A percentile compares a stretch with the other conserved stretches of the same genome.
These are phyloP conservation scores for Lachnellula cervina DNA, from an alignment of 2,329 filamentous ascomycete species.

Conservation along the genomic window DNA sequence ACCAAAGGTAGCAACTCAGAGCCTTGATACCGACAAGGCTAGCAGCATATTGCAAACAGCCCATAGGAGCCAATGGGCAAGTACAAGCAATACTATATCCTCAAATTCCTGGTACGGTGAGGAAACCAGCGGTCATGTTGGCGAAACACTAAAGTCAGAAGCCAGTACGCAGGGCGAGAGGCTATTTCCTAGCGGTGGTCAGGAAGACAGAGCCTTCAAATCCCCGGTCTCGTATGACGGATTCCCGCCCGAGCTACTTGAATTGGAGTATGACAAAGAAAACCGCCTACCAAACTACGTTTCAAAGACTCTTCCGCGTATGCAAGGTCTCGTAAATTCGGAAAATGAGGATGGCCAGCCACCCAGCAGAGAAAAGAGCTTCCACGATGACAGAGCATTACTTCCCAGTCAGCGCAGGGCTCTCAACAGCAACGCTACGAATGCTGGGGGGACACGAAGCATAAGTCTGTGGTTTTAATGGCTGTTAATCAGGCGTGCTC, in stretches of 20 bases:
- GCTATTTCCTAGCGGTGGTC: neutral
- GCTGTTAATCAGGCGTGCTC: neutral
- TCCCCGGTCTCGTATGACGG: slow-evolving; percentile 12
- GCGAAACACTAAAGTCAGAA: neutral
- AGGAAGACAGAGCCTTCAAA: neutral
- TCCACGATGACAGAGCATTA: slow-evolving; percentile 25
- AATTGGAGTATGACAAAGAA: slow-evolving; percentile 7
- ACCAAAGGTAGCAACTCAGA: neutral
- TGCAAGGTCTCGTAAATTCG: neutral
- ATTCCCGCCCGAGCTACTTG: slow-evolving; percentile 19
- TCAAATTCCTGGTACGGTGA: slow-evolving; percentile 7
- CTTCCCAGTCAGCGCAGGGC: slow-evolving; percentile 24
- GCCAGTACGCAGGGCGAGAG: neutral
- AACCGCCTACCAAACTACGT: slow-evolving; percentile 10
- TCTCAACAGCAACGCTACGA: neutral
- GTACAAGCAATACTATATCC: slow-evolving; percentile 10
- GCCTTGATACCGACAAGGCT: neutral
- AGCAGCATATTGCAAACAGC: neutral
- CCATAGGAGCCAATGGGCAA: neutral
- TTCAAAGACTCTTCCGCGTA: slow-evolving; percentile 19
- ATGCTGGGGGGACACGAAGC: slow-evolving; percentile 11
- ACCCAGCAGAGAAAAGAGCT: slow-evolving; percentile 15
- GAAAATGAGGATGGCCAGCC: slow-evolving; percentile 1
- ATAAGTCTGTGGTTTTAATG: slow-evolving; percentile 22
- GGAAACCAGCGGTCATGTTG: neutral